Evolutionary conservation across 768 basidiomycete species (phyloP).

Genomic region (Kwoniella europaea): DNA sequence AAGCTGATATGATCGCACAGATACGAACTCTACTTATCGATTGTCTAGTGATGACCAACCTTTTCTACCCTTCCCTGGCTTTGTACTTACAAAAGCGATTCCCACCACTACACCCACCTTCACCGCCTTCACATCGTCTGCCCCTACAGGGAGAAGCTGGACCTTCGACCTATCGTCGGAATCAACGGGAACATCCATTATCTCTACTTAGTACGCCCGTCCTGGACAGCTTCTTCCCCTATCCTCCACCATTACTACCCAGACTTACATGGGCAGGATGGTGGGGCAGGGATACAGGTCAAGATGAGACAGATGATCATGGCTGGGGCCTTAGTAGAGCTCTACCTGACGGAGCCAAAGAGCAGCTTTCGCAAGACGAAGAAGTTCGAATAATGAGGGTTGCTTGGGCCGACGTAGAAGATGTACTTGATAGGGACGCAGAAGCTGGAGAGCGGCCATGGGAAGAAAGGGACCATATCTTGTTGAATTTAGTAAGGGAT

Average conservation of each 20-base stretch:
- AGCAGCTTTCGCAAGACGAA: constrained; percentile 8
- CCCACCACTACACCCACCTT: constrained; percentile 39
- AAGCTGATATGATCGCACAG: constrained; percentile 22
- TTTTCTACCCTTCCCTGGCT: constrained; percentile 57
- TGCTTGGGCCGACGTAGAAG: constrained; percentile 49
- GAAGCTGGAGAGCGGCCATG: constrained; percentile 20
- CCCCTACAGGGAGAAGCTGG: constrained; percentile 20
- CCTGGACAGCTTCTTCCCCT: constrained; percentile 56
- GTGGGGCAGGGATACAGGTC: constrained; percentile 42
- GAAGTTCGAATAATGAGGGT: constrained; percentile 41
- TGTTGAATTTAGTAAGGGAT: constrained; percentile 30
- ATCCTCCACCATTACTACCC: constrained; percentile 53
- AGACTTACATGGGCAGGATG: constrained; percentile 40
- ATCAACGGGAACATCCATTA: constrained; percentile 46
- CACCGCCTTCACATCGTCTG: constrained; percentile 36
- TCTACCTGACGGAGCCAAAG: constrained; percentile 7
- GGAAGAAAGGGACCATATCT: constrained; percentile 32
- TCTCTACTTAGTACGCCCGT: constrained; percentile 52
- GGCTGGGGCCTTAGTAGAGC: constrained; percentile 23
- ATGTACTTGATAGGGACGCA: constrained; percentile 40
- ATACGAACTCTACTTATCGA: constrained; percentile 57
- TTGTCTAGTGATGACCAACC: constrained; percentile 57
- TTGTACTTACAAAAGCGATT: constrained; percentile 48
- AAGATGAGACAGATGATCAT: constrained; percentile 14
- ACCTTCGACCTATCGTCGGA: constrained; percentile 3